Percentiles rank a stretch among this genome's conserved stretches.
Evolutionary conservation across 106 monocot genomes (phyloP).

Genomic region (Acorus gramineus): DNA sequence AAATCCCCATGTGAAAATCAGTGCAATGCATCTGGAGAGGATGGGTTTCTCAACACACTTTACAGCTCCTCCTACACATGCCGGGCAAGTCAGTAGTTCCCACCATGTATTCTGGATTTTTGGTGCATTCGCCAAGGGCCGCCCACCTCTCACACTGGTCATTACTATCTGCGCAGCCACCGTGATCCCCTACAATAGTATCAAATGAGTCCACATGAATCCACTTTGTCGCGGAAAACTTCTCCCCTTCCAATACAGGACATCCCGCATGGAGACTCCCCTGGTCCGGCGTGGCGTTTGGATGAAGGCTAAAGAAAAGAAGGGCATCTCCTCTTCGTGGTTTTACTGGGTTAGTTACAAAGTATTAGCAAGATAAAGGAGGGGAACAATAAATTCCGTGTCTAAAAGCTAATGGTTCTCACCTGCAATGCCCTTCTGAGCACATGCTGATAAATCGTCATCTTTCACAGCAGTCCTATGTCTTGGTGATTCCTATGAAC

Average conservation of each 20-base stretch:
- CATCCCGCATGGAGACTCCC: slow-evolving; percentile 82
- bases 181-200: slow-evolving; percentile 19
- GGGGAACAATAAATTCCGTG: background rate
- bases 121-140: slow-evolving; percentile 75
- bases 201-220: slow-evolving; percentile 88
- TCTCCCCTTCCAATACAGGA: slow-evolving; percentile 84
- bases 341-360: slow-evolving; percentile 42
- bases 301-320: slow-evolving; percentile 85
- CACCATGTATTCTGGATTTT: slow-evolving; percentile 87
- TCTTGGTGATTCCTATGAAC: slow-evolving; percentile 24
- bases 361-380: too few relatives aligned
- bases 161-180: slow-evolving; percentile 62
- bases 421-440: slow-evolving; percentile 76
- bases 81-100: slow-evolving; percentile 63
- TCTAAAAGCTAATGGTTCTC: background rate
- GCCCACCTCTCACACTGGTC: slow-evolving; percentile 73
- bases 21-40: too few relatives aligned
- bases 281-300: slow-evolving; percentile 57
- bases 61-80: slow-evolving; percentile 78
- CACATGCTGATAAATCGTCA: slow-evolving; percentile 73
- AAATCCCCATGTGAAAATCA: too few relatives aligned
- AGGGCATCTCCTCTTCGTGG: slow-evolving; percentile 86
- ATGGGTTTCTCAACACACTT: slow-evolving; percentile 34
- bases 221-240: slow-evolving; percentile 99
- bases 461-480: slow-evolving; percentile 32